Percentiles rank a stretch among this genome's conserved stretches.
Conservation (phyloP, 768 basidiomycete genomes). For the Lactarius trivialis region DNA sequence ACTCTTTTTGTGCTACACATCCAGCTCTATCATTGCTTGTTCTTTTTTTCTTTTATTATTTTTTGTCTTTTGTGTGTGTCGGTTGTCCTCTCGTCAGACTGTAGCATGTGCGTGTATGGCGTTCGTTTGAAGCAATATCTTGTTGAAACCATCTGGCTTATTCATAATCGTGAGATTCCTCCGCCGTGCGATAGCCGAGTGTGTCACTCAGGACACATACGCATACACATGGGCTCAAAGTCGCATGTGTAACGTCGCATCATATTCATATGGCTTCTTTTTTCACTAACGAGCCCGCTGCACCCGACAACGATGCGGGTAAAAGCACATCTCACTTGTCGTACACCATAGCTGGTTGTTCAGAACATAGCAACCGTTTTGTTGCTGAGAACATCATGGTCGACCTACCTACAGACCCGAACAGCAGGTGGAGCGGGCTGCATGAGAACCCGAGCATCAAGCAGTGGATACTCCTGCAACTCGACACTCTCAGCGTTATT, state of each 20-base stretch:
- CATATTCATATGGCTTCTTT: neutral
- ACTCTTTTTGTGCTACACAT: slow-evolving; percentile 15
- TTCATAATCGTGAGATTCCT: too few species aligned
- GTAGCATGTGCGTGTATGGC: slow-evolving; percentile 41
- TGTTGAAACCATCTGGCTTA: slow-evolving; percentile 20
- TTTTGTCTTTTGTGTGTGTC: slow-evolving; percentile 19
- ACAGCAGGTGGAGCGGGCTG: slow-evolving; percentile 72
- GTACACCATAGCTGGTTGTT: slow-evolving; percentile 44
- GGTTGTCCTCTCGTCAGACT: slow-evolving; percentile 27
- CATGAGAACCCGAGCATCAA: slow-evolving; percentile 47
- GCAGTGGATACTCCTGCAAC: slow-evolving; percentile 66
- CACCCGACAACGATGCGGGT: neutral
- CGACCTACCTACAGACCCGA: slow-evolving; percentile 55
- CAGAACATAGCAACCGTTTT: slow-evolving; percentile 69
- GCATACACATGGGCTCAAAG: neutral
- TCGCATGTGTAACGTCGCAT: neutral
- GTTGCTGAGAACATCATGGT: slow-evolving; percentile 61
- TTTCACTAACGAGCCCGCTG: neutral
- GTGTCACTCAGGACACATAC: neutral
- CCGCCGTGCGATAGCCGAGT: too few species aligned
- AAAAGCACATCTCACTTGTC: slow-evolving; percentile 2
- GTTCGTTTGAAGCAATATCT: slow-evolving; percentile 29
- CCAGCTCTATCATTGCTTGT: slow-evolving; percentile 21
- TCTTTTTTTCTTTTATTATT: slow-evolving; percentile 16
- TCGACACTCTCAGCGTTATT: slow-evolving; percentile 55